These are phyloP conservation scores for Blastobotrys serpentis DNA, from an alignment of 1,139 yeast species.

Conservation along the genomic window DNA sequence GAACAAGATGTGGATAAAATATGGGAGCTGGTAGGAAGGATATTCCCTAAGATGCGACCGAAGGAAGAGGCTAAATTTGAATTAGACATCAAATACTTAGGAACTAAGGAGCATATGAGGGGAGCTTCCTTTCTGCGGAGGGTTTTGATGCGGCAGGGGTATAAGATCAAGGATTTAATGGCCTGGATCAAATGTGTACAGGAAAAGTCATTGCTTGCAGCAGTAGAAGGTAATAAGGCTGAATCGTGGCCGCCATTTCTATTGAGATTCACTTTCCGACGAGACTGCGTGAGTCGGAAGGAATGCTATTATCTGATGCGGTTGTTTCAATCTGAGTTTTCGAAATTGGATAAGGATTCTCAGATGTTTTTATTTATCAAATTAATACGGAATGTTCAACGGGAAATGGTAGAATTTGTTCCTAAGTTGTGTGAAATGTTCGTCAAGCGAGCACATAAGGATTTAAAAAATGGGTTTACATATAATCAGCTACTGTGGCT, in stretches of 20 bases:
- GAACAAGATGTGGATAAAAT: not conserved
- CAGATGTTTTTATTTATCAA: constrained; percentile 30
- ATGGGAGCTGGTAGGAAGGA: not conserved
- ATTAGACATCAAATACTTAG: constrained; percentile 9
- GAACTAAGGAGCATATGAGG: not conserved
- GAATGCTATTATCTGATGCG: constrained; percentile 31
- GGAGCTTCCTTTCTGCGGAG: not conserved
- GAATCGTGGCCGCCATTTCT: constrained; percentile 35
- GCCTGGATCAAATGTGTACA: constrained; percentile 29
- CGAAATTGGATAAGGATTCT: constrained; percentile 13
- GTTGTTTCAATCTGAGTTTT: constrained; percentile 22
- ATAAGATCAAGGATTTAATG: constrained; percentile 20
- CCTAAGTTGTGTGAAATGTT: constrained; percentile 32
- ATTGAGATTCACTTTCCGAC: constrained; percentile 30
- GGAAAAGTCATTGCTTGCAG: constrained; percentile 18
- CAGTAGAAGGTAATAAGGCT: constrained; percentile 26
- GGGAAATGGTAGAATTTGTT: constrained; percentile 29
- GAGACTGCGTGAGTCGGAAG: constrained; percentile 27
- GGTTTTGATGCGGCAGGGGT: constrained; percentile 13
- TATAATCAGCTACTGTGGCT: constrained; percentile 37
- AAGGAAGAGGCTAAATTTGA: constrained; percentile 2
- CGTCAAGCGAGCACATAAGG: constrained; percentile 20
- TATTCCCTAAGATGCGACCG: not conserved
- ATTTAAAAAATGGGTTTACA: constrained; percentile 17
- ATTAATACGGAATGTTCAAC: constrained; percentile 26